A percentile compares a stretch with the other conserved stretches of the same genome.
phyloP scores from a whole-genome alignment of 2,329 filamentous ascomycete genomes.

The Alternaria ethzedia region DNA sequence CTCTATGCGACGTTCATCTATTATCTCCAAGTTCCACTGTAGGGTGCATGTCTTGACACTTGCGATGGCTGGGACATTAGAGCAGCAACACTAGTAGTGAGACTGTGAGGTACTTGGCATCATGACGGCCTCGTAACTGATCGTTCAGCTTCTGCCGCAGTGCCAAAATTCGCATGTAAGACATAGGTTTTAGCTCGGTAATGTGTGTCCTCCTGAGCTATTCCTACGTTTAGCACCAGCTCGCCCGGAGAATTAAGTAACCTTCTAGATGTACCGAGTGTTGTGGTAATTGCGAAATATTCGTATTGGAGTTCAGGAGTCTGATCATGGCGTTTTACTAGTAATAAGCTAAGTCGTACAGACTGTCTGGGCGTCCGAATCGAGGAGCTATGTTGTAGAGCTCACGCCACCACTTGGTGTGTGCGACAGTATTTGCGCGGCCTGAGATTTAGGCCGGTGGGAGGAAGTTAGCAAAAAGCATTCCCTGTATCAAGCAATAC shows the following conservation, averaged over 20 bases:
- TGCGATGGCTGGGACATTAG: neutral
- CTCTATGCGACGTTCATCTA: neutral
- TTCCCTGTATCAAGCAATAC: constrained; percentile 83
- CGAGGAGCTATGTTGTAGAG: neutral
- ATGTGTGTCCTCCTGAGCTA: neutral
- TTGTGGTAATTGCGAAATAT: neutral
- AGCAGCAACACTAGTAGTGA: neutral
- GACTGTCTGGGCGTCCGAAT: neutral
- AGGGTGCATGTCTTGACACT: neutral
- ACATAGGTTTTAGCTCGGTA: neutral
- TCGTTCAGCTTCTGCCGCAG: neutral
- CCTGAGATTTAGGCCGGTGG: constrained; percentile 73
- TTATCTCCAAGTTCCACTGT: neutral
- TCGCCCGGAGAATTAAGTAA: neutral
- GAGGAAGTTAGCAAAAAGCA: constrained; percentile 86
- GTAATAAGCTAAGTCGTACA: neutral
- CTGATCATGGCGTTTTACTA: neutral
- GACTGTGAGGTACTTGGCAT: neutral
- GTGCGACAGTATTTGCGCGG: neutral
- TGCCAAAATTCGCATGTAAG: neutral
- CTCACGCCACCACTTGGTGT: neutral
- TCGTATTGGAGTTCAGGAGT: neutral
- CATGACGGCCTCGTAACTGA: neutral
- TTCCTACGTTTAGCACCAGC: neutral
- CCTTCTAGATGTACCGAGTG: neutral